Evolutionary conservation across 2,329 filamentous ascomycete species (phyloP).

Genomic region (Lasiodiplodia gonubiensis): DNA sequence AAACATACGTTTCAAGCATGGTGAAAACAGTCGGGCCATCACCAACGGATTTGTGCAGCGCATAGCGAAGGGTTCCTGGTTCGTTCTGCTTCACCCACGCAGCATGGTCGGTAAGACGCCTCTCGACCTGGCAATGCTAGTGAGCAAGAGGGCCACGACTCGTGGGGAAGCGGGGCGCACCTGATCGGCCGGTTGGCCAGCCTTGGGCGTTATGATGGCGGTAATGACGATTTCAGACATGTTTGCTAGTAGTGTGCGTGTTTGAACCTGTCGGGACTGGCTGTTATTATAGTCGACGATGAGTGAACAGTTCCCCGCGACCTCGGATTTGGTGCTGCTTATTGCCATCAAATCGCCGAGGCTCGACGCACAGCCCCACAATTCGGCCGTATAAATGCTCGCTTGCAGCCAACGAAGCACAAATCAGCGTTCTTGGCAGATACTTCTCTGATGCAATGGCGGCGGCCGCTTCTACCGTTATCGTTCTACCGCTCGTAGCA

Average conservation of each 20-base stretch:
- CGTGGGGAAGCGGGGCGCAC: conserved; percentile 31
- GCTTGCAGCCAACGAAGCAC: no score
- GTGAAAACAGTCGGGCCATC: conserved; percentile 38
- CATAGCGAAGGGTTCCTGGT: conserved; percentile 42
- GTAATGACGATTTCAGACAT: conserved; percentile 36
- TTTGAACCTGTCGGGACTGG: background rate
- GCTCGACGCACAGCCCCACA: conserved; percentile 1
- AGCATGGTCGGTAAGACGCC: conserved; percentile 37
- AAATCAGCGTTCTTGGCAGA: no score
- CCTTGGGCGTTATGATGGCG: conserved; percentile 40
- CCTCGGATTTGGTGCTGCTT: background rate
- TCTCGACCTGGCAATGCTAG: conserved; percentile 37
- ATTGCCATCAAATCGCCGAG: conserved; percentile 11
- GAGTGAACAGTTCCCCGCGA: background rate
- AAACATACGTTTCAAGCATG: conserved; percentile 42
- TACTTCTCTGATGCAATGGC: no score
- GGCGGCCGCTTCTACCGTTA: no score
- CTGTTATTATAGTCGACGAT: background rate
- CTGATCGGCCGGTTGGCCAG: conserved; percentile 39
- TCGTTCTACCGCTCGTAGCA: no score
- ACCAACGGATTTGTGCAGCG: conserved; percentile 40
- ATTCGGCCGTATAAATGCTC: background rate
- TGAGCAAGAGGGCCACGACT: background rate
- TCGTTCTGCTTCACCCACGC: conserved; percentile 41
- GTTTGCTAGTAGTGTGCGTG: conserved; percentile 31